Evolutionary conservation across 2,329 filamentous ascomycete species (phyloP).

Genomic region (Beauveria sp.): DNA sequence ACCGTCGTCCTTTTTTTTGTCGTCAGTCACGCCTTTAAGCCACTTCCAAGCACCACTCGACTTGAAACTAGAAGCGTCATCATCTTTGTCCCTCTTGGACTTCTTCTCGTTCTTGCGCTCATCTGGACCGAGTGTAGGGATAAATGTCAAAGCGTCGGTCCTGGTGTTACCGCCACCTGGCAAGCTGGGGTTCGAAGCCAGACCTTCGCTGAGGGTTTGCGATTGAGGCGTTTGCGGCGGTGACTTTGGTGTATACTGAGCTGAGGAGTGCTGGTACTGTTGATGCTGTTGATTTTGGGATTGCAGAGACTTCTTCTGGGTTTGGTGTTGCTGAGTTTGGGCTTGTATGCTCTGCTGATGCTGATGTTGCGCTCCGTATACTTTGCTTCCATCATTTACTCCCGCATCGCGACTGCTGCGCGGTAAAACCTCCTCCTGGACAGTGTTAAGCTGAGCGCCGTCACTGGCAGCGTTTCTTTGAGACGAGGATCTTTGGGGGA

Average conservation of each 20-base stretch:
- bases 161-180: constrained; percentile 59
- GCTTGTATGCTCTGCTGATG: constrained; percentile 11
- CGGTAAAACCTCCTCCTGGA: constrained; percentile 15
- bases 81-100: constrained; percentile 64
- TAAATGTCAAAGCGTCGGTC: constrained; percentile 72
- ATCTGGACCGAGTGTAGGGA: constrained; percentile 62
- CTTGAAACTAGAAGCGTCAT: constrained; percentile 57
- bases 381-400: constrained; percentile 3
- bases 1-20: constrained; percentile 51
- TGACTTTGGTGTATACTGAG: constrained; percentile 19
- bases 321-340: constrained; percentile 16
- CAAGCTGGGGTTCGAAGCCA: constrained; percentile 44
- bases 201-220: constrained; percentile 21
- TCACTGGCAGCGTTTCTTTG: constrained; percentile 27
- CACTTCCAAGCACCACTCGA: constrained; percentile 64
- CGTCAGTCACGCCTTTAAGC: constrained; percentile 71
- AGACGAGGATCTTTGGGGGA: constrained; percentile 49
- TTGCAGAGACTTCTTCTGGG: constrained; percentile 15
- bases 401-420: neutral
- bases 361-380: constrained; percentile 17
- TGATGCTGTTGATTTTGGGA: constrained; percentile 6
- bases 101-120: constrained; percentile 71
- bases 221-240: constrained; percentile 15
- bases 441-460: constrained; percentile 39
- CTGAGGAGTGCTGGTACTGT: constrained; percentile 9